Evolutionary conservation across 2,329 filamentous ascomycete genomes (phyloP), one percentile per base, ranked within the genome.

Genomic region (Leptographium lundbergii): DNA sequence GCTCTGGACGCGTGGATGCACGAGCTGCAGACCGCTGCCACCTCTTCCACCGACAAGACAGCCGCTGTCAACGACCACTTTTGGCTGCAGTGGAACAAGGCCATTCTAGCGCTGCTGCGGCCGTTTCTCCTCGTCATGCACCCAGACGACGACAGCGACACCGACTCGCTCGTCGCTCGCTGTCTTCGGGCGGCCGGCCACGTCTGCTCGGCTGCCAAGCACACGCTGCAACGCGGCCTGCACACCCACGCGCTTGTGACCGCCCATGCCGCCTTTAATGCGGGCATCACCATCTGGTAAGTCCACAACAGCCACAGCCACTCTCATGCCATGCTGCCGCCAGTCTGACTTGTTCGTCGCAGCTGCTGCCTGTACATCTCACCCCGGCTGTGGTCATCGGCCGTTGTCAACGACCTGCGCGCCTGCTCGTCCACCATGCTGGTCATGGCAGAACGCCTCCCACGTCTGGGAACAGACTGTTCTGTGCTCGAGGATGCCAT

Each of bases 41-140:
- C 60, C 4, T 4, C 51, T n/a, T 10, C 25, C 9, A 34, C 60
- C 3, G 9, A 25, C 17, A 22, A 52, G 5, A 34, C 42, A n/a
- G 42, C 17, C 4, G 4, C 17, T 7, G 42, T 47, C 29, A 17
- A 39, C 3, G 48, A 75, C 61, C 77, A 79, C 59, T 71, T 75
- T 1, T 71, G 75, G 62, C 69, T 79, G 14, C 75, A 79, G 62
- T 79, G 77, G 62, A 73, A 79, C 63, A 71, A 75, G 29, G 74
- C 77, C 6, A 68, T 80, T 0, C 70, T 76, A 14, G 70, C 78
- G n/a, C 67, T 80, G 1, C 71, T 80, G n/a, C 77, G 79, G 53
- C 77, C 77, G 2, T 79, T 80, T 60, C 66, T 79, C 1, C 72
- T 73, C 3, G 69, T 75, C 19, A 68, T 80, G 14, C 34, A 9